Evolutionary conservation across 2,329 filamentous ascomycete genomes (phyloP).

Genomic region (Ophiocordyceps camponoti-floridani): DNA sequence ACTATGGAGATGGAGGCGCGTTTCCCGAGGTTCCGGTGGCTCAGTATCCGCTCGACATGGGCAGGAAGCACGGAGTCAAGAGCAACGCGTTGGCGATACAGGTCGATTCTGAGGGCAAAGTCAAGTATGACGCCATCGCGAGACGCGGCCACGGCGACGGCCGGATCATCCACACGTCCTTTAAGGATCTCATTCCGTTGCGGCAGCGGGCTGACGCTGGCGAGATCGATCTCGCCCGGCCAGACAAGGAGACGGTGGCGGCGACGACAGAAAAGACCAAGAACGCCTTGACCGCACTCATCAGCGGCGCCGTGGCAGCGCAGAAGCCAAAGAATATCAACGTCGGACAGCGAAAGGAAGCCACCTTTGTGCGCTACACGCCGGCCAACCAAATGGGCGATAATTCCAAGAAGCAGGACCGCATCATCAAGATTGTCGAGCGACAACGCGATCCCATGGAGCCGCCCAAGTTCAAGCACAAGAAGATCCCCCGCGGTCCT

Average conservation of each 20-base stretch:
- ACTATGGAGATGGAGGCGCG: constrained; percentile 90
- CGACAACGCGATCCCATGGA: constrained; percentile 89
- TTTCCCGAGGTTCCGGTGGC: constrained; percentile 89
- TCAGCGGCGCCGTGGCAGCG: constrained; percentile 70
- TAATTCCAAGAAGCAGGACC: constrained; percentile 70
- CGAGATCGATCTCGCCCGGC: constrained; percentile 72
- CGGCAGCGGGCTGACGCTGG: constrained; percentile 85
- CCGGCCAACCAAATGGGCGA: constrained; percentile 94
- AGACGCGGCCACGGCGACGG: constrained; percentile 70
- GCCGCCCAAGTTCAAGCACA: constrained; percentile 96
- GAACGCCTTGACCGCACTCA: constrained; percentile 64
- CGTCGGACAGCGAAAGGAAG: constrained; percentile 59
- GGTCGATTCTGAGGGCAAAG: constrained; percentile 78
- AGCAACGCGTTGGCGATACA: constrained; percentile 87
- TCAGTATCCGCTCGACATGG: constrained; percentile 94
- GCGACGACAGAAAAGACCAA: constrained; percentile 79
- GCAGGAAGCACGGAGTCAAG: constrained; percentile 51
- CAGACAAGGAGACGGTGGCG: constrained; percentile 67
- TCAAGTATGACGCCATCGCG: constrained; percentile 93
- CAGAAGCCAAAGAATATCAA: constrained; percentile 95
- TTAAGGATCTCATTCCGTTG: constrained; percentile 91
- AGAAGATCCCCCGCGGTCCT: constrained; percentile 88
- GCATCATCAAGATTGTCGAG: constrained; percentile 97
- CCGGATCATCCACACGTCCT: constrained; percentile 81
- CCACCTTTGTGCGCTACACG: constrained; percentile 90